Conservation (phyloP, 306 rosid species). For the Fragaria vesca region DNA sequence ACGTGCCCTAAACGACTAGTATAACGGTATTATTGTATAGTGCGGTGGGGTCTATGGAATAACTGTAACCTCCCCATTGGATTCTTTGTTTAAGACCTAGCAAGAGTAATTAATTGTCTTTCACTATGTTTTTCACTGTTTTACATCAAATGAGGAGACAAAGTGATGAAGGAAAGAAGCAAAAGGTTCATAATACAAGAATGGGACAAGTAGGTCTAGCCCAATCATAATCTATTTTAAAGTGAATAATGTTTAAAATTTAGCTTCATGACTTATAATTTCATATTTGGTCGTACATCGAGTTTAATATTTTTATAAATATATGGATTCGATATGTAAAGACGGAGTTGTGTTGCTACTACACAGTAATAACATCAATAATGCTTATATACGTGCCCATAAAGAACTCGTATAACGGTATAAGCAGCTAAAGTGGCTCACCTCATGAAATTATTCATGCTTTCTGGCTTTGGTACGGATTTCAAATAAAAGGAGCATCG, state of each 20-base stretch:
- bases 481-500: neutral
- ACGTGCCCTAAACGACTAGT: no score
- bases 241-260: no score
- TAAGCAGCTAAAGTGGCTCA: neutral
- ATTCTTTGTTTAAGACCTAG: neutral
- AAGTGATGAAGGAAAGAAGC: neutral
- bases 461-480: neutral
- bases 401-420: no score
- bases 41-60: conserved; percentile 25
- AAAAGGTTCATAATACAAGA: neutral
- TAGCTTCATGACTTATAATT: no score
- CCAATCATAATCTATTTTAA: no score
- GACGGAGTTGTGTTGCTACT: neutral
- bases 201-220: no score
- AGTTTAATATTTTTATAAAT: no score
- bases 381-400: no score
- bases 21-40: neutral
- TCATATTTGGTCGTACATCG: no score
- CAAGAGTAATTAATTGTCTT: neutral
- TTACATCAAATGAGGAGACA: neutral
- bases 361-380: neutral
- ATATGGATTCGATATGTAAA: no score
- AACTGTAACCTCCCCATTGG: conserved; percentile 22
- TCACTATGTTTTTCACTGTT: neutral
- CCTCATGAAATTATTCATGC: neutral